Conservation (phyloP, 2,329 filamentous ascomycete species). For the Epichloe gansuensis region DNA sequence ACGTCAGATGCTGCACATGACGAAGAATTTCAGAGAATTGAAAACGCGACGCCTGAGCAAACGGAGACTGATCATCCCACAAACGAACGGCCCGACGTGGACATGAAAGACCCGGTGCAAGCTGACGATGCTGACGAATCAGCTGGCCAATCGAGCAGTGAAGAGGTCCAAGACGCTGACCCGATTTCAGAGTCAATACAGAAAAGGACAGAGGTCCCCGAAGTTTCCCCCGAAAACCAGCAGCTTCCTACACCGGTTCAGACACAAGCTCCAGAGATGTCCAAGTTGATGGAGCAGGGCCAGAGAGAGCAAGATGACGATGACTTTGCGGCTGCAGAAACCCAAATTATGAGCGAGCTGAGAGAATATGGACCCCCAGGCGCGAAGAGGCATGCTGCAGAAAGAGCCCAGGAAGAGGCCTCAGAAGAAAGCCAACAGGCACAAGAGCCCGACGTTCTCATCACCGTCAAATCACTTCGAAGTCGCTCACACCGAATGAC, state of each 20-base stretch:
- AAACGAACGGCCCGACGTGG: not conserved
- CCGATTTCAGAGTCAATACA: not conserved
- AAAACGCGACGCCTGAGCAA: not conserved
- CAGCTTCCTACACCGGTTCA: not conserved
- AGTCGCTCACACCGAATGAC: constrained; percentile 15
- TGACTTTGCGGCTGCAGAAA: constrained; percentile 8
- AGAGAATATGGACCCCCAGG: constrained; percentile 6
- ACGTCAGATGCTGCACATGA: not conserved
- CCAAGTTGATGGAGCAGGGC: not conserved
- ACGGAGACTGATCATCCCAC: not conserved
- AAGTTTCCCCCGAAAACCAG: not conserved
- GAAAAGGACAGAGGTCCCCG: not conserved
- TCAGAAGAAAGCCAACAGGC: not conserved
- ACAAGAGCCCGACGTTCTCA: constrained; percentile 13
- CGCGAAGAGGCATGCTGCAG: constrained; percentile 1
- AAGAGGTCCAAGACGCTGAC: not conserved
- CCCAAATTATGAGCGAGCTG: constrained; percentile 13
- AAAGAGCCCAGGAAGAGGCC: not conserved
- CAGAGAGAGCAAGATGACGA: constrained; percentile 1
- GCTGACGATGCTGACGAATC: not conserved
- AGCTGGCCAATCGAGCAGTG: not conserved
- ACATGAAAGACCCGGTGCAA: constrained; percentile 6
- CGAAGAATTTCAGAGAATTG: not conserved
- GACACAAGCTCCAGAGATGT: not conserved
- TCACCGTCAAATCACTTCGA: constrained; percentile 18